Evolutionary conservation across 192 early-diverging fungal species (phyloP).

Genomic region (Allomyces arbusculus): DNA sequence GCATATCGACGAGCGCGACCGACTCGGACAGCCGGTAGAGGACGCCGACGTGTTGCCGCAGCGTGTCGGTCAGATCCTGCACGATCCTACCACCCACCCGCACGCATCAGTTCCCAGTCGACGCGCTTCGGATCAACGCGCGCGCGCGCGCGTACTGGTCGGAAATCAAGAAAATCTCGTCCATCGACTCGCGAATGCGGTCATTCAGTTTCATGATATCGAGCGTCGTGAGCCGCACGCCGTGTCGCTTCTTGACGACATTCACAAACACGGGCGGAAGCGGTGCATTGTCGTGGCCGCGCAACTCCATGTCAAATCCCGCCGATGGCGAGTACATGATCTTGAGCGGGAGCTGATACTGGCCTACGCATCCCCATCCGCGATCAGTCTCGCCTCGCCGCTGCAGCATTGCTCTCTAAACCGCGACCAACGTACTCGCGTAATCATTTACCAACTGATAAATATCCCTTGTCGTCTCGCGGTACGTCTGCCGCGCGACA

Average conservation of each 20-base stretch:
- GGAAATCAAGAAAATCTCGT: background rate
- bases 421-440: background rate
- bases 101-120: background rate
- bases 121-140: too few species aligned
- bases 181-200: background rate
- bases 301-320: background rate
- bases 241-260: background rate
- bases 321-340: background rate
- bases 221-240: background rate
- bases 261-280: background rate
- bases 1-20: background rate
- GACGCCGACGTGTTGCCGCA: background rate
- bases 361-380: background rate
- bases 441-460: background rate
- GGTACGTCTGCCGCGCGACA: background rate
- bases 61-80: background rate
- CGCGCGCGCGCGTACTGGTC: background rate
- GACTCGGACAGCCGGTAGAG: background rate
- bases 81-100: background rate
- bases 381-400: too few species aligned
- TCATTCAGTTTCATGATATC: constrained; percentile 1
- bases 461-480: background rate
- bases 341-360: background rate
- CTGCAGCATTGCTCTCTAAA: too few species aligned
- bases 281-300: background rate